These are phyloP conservation scores for Primulina eburnea DNA, from an alignment of 257 asterid genomes.

Conservation along the genomic window DNA sequence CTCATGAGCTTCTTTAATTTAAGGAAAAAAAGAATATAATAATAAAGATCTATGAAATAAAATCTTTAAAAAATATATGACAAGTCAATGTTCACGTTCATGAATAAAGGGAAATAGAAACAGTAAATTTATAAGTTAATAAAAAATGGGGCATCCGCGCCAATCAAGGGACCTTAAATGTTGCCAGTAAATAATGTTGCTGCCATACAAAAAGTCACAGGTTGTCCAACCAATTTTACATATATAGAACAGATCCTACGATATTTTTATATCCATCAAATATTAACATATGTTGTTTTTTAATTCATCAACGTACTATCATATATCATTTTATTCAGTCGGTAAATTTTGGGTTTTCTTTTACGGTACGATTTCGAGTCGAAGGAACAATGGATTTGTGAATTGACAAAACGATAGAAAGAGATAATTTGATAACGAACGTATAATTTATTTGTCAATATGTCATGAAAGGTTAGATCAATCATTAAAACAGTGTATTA, in stretches of 20 bases:
- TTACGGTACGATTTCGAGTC: no score
- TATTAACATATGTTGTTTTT: no score
- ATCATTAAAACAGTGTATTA: background rate
- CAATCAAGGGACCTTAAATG: background rate
- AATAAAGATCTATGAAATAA: no score
- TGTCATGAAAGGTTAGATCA: constrained; percentile 16
- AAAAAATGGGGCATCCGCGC: background rate
- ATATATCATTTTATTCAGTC: background rate
- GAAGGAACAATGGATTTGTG: background rate
- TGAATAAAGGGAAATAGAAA: background rate
- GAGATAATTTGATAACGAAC: background rate
- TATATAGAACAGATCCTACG: no score
- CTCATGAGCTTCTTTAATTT: no score
- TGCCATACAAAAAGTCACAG: background rate
- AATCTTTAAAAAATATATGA: no score
- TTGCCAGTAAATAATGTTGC: background rate
- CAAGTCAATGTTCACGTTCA: background rate
- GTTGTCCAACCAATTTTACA: background rate
- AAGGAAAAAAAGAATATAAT: no score
- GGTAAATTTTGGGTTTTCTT: background rate
- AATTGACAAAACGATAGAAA: background rate
- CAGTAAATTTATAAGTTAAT: background rate
- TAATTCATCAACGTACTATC: no score
- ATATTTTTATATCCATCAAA: no score
- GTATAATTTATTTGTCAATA: constrained; percentile 14